Evolutionary conservation across 2,329 filamentous ascomycete species (phyloP), one percentile per base, ranked within the genome.

Genomic region (Penicillium sp.): DNA sequence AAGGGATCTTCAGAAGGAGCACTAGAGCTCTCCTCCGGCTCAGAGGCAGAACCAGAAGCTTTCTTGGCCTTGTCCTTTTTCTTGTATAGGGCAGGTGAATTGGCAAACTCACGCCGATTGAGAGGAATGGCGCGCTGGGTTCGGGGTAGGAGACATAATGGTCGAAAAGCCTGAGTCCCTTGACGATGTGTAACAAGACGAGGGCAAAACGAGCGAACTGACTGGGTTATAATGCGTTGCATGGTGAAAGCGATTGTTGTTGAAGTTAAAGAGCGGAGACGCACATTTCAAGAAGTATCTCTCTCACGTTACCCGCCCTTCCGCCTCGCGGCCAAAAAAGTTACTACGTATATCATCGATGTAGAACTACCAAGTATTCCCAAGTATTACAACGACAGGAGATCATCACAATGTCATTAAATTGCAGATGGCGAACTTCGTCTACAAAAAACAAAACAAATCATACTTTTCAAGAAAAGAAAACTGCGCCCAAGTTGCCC

Each of bases 61-160:
- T 77, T 77, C 50, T 79, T 79, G 66, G 80, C 78, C 29, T 76
- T 80, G 65, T 84, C 84, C 38, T 79, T 79, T 68, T 84, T 85
- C 62, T 85, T 85, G 48, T 70, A 68, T 19, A 79, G 68, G 8
- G 59, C 38, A 2, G 71, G 63, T 23, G 78, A 78, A 23, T 71
- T 76, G 23, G 77, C 73, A 67, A 85, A 83, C 45, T 25, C 57
- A 45, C 62, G 65, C 5, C 33, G 47, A 29, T 45, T 52, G 34
- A 52, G 36, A 47, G 49, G 54, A 53, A 36, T 16, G n/a, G 27
- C 23, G 27, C 29, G 19, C n/a, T 40, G 48, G 11, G 16, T 15
- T 25, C 9, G 33, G 15, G 34, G 36, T 31, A 39, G 25, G 33
- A 27, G 41, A 34, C 31, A 36, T 29, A 19, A 27, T 21, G 27